Conservation (phyloP, 2,329 filamentous ascomycete species). For the Annulohypoxylon truncatum region DNA sequence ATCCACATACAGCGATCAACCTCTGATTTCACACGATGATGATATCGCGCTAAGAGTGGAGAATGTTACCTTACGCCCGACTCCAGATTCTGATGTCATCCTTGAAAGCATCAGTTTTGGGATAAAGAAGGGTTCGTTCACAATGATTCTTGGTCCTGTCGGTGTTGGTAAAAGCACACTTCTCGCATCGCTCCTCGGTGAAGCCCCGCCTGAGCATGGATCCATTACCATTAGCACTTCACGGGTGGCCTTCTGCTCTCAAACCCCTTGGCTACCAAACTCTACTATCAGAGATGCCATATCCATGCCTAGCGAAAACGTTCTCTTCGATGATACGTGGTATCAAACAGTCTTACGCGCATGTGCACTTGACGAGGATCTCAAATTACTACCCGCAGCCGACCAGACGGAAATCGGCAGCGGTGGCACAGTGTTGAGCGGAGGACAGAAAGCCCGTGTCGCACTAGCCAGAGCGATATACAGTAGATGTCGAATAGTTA, state of each 20-base stretch:
- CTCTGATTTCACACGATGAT: background rate
- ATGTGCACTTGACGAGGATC: conserved; percentile 7
- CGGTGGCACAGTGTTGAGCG: background rate
- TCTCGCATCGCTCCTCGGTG: background rate
- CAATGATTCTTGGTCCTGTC: background rate
- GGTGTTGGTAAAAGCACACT: conserved; percentile 1
- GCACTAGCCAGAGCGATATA: conserved; percentile 7
- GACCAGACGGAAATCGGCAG: background rate
- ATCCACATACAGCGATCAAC: background rate
- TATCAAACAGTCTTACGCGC: conserved; percentile 4
- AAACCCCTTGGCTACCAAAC: conserved; percentile 1
- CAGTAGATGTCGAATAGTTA: background rate
- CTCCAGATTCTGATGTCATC: background rate
- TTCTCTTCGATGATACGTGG: background rate
- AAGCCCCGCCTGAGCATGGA: background rate
- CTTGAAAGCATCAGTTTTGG: background rate
- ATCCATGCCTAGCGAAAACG: background rate
- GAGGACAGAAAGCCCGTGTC: conserved; percentile 3
- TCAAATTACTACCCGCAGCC: background rate
- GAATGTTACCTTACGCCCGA: background rate
- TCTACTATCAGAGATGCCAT: background rate
- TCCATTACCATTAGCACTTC: background rate
- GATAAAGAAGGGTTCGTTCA: background rate
- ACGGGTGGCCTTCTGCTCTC: conserved; percentile 4
- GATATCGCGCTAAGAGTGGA: background rate